phyloP scores from a whole-genome alignment of 1,139 yeast genomes.

The Taphrina pruni region DNA sequence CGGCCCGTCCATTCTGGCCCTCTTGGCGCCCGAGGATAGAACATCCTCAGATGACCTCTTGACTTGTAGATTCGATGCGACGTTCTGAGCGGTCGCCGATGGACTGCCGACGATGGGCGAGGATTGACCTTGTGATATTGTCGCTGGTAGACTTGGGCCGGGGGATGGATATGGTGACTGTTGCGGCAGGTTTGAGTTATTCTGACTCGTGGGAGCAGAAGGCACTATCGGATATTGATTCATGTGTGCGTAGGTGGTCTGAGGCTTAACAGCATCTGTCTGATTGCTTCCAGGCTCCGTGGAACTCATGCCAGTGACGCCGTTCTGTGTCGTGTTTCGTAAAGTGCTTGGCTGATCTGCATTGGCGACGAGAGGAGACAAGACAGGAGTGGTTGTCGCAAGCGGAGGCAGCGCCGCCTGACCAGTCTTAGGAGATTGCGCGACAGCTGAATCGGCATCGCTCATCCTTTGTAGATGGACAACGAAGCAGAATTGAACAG shows the following conservation, averaged over 20 bases:
- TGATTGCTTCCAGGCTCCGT: neutral
- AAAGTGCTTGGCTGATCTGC: neutral
- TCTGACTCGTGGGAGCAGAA: neutral
- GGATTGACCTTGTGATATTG: neutral
- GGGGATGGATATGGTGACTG: neutral
- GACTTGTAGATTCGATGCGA: neutral
- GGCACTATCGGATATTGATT: neutral
- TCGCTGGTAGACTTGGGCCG: too few species aligned
- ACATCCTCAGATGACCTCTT: slow-evolving; percentile 17
- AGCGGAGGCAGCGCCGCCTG: neutral
- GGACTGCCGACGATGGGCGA: slow-evolving; percentile 2
- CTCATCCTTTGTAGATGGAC: neutral
- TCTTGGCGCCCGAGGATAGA: slow-evolving; percentile 3
- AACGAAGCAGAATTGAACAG: neutral
- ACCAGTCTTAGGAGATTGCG: neutral
- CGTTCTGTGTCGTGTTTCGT: neutral
- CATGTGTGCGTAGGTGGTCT: neutral
- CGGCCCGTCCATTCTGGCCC: slow-evolving; percentile 20
- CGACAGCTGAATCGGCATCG: neutral
- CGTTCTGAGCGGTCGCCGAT: neutral
- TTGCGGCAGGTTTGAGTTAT: neutral
- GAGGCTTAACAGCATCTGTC: neutral
- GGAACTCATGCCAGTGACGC: neutral
- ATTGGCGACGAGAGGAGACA: neutral
- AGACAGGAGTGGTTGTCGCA: neutral